Conservation (phyloP, 2,329 filamentous ascomycete genomes). For the Phaeosphaeria sp. region DNA sequence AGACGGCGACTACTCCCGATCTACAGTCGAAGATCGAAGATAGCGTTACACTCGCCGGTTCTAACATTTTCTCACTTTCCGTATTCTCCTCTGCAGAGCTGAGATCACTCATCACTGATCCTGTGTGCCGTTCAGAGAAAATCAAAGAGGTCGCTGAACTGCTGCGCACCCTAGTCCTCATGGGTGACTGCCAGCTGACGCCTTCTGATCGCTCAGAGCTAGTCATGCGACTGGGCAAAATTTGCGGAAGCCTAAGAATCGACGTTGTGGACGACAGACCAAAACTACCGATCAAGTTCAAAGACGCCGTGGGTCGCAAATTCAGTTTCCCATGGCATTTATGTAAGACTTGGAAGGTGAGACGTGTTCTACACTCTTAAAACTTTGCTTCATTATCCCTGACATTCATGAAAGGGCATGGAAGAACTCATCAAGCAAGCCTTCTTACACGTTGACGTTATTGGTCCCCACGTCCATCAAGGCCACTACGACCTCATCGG, state of each 20-base stretch:
- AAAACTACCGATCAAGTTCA: slow-evolving; percentile 38
- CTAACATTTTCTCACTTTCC: not conserved
- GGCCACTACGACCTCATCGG: slow-evolving; percentile 58
- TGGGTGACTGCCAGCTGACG: not conserved
- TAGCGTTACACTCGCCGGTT: no score
- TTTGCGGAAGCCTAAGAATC: not conserved
- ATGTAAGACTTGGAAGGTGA: slow-evolving; percentile 51
- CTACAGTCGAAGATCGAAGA: no score
- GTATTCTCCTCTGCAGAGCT: not conserved
- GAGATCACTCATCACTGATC: not conserved
- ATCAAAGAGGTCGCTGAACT: not conserved
- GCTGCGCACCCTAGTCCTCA: not conserved
- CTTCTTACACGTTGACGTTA: slow-evolving; percentile 55
- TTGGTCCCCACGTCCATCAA: slow-evolving; percentile 54
- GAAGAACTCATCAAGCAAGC: slow-evolving; percentile 58
- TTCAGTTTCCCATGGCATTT: slow-evolving; percentile 38
- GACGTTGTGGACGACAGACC: slow-evolving; percentile 53
- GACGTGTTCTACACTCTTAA: slow-evolving; percentile 16
- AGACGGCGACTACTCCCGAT: no score
- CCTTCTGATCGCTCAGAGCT: not conserved
- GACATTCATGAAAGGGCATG: slow-evolving; percentile 70
- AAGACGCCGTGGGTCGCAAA: slow-evolving; percentile 39
- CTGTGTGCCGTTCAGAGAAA: not conserved
- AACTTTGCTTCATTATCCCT: slow-evolving; percentile 52
- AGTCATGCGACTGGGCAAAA: not conserved